Evolutionary conservation across 129 eudicot genomes (phyloP).

Genomic region (Flaveria ramosissima): DNA sequence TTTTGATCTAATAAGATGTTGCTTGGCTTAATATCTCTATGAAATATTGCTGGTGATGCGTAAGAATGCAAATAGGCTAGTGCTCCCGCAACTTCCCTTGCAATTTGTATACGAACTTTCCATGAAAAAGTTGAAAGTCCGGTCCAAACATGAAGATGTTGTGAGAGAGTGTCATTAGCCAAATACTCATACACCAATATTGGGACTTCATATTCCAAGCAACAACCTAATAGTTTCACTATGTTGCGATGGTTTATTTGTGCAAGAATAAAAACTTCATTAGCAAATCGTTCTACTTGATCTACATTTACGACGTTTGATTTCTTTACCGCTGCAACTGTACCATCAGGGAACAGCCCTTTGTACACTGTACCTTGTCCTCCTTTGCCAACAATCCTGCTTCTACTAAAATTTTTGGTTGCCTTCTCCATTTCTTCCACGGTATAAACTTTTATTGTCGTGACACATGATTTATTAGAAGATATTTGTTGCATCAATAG

Average conservation of each 20-base stretch:
- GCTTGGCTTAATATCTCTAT: slow-evolving; percentile 41
- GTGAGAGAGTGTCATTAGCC: slow-evolving; percentile 35
- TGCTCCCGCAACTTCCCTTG: slow-evolving; percentile 41
- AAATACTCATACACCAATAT: slow-evolving; percentile 43
- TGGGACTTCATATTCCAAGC: slow-evolving; percentile 39
- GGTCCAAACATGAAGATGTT: slow-evolving; percentile 35
- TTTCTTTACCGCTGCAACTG: slow-evolving; percentile 37
- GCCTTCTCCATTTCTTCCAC: slow-evolving; percentile 37
- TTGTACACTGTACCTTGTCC: slow-evolving; percentile 48
- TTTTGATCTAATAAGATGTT: slow-evolving; percentile 43
- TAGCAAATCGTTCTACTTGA: slow-evolving; percentile 30
- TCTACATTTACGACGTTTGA: slow-evolving; percentile 25
- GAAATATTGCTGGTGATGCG: slow-evolving; percentile 35
- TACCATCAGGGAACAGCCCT: slow-evolving; percentile 36
- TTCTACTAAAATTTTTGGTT: slow-evolving; percentile 29
- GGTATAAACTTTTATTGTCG: slow-evolving; percentile 18
- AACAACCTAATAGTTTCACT: slow-evolving; percentile 42
- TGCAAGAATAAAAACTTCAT: slow-evolving; percentile 39
- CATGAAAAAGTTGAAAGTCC: slow-evolving; percentile 33
- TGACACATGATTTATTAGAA: background rate
- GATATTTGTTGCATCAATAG: slow-evolving; percentile 21
- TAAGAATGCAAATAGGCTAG: slow-evolving; percentile 41
- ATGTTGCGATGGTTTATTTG: slow-evolving; percentile 45
- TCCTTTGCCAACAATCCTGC: slow-evolving; percentile 40
- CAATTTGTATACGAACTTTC: slow-evolving; percentile 36